Conservation (phyloP, 805 yeast species). For the Cyberlindnera samutprakarnensis region DNA sequence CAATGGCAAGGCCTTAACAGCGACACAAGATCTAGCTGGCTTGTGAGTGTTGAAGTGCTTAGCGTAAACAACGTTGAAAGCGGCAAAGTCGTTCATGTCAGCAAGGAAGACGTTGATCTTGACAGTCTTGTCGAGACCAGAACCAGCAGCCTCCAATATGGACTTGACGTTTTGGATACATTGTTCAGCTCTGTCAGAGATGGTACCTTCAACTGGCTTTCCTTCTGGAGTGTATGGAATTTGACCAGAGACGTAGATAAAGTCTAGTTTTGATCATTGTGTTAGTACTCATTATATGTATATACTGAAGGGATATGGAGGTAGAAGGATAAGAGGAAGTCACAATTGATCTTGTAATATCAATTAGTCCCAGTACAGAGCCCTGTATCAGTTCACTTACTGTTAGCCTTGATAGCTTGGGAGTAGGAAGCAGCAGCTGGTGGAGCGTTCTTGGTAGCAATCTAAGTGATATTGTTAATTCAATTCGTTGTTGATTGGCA, state of each 20-base stretch:
- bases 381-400: too few relatives aligned
- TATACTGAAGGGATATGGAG: neutral
- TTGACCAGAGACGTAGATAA: constrained; percentile 91
- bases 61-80: constrained; percentile 79
- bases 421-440: constrained; percentile 96
- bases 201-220: constrained; percentile 69
- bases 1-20: constrained; percentile 86
- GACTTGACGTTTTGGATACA: constrained; percentile 58
- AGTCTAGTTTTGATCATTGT: constrained; percentile 34
- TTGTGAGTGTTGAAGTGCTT: constrained; percentile 68
- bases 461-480: constrained; percentile 28
- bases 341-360: too few relatives aligned
- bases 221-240: constrained; percentile 83
- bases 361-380: too few relatives aligned
- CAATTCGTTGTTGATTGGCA: too few relatives aligned
- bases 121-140: constrained; percentile 74
- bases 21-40: constrained; percentile 98
- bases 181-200: constrained; percentile 73
- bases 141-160: constrained; percentile 79
- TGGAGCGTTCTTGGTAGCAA: constrained; percentile 75
- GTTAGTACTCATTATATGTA: neutral
- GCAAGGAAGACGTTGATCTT: constrained; percentile 85
- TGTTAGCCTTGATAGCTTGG: constrained; percentile 88
- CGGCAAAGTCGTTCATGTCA: constrained; percentile 81
- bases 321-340: too few relatives aligned